Evolutionary conservation across 1,284 basidiomycete genomes (phyloP), one percentile per base, ranked within the genome.

Genomic region (Ceratorhiza oryzae-sativae): DNA sequence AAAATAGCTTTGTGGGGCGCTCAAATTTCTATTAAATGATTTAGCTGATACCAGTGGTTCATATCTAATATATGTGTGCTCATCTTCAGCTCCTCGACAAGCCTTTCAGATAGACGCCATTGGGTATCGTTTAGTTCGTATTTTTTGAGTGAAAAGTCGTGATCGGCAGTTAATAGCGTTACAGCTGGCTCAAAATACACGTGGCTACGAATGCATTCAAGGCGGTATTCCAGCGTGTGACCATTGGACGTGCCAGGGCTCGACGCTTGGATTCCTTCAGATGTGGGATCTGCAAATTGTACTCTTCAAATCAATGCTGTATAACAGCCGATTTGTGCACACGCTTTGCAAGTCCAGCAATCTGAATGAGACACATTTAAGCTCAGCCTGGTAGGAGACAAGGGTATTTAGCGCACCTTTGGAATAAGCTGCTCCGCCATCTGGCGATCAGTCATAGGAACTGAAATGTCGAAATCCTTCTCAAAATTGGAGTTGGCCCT

Each of bases 181-280:
- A 60, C 58, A 2, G 58, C 58, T 36, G 58, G 58, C 10, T 36
- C 3, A 4, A 60, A 42, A 18, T 45, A 25, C 3, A 60, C 58
- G 39, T 60, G 58, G 34, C 58, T 60, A 15, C 36, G 13, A 12
- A 60, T 18, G 9, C 34, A 41, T 13, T 41, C 36, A 42, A 18
- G 10, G 41, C 58, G n/a, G n/a, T 60, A 25, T 60, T 60, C 58
- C 58, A 60, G 23, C 41, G 58, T 12, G 58, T 60, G 18, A n/a
- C 34, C 36, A 60, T 36, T 5, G 6, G 36, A 25, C 58, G 58
- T 10, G 34, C 58, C n/a, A 60, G 34, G 13, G 34, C 41, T 10
- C 20, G 32, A 8, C 23, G 10, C 23, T 25, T 1, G 1, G 58
- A 60, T 2, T n/a, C 2, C 8, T n/a, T 60, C 2, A 60, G 58